These are phyloP conservation scores for Nannochloropsis salina DNA, from an alignment of 108 stramenopile species.

Conservation along the genomic window DNA sequence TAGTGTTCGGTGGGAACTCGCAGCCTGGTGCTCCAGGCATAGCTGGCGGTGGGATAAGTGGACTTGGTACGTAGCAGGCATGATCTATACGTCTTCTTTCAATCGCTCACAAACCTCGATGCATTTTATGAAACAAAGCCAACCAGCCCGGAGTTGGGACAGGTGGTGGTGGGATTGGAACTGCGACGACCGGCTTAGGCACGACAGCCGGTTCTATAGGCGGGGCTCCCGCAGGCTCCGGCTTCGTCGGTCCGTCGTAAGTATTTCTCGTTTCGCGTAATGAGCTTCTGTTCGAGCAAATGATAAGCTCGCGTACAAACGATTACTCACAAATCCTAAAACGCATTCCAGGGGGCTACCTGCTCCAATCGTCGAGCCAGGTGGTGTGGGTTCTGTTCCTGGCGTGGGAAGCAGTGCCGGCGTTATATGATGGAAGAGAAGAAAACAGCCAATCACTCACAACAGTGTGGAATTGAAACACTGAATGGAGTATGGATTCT, in stretches of 20 bases:
- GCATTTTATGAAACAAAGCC: background rate
- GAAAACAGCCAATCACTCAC: too few species aligned
- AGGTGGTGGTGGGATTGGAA: background rate
- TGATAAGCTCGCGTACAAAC: too few species aligned
- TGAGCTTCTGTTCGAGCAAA: background rate
- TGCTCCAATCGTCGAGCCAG: background rate
- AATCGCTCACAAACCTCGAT: background rate
- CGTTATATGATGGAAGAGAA: too few species aligned
- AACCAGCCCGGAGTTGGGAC: background rate
- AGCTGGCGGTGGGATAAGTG: background rate
- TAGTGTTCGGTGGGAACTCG: background rate
- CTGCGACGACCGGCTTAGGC: background rate
- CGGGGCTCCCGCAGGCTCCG: background rate
- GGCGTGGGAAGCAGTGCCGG: background rate
- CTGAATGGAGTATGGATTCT: too few species aligned
- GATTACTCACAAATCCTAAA: too few species aligned
- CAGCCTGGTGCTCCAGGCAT: background rate
- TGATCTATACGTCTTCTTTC: background rate
- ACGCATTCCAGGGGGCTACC: background rate
- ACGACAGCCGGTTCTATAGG: background rate
- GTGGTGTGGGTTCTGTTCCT: background rate
- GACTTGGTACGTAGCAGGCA: background rate
- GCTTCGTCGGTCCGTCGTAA: background rate
- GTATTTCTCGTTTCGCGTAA: background rate
- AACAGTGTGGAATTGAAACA: too few species aligned